Evolutionary conservation across 2,329 filamentous ascomycete species (phyloP).

Genomic region (Cryphonectria parasitica): DNA sequence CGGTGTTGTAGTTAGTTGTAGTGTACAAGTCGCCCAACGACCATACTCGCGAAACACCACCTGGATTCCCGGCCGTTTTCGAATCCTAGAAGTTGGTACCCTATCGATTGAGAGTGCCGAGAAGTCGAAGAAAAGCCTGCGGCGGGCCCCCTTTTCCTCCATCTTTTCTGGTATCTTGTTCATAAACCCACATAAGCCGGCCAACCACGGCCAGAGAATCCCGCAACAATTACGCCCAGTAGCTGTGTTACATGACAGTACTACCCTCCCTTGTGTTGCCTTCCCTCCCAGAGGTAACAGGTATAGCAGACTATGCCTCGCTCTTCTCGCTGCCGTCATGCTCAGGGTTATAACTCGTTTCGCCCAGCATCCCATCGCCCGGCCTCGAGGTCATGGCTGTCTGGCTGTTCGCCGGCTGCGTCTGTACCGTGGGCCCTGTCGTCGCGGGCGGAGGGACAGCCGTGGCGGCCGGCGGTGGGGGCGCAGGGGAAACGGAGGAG

Average conservation of each 20-base stretch:
- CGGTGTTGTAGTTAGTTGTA: constrained; percentile 6
- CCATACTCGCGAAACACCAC: not conserved
- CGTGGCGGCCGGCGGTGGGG: constrained; percentile 49
- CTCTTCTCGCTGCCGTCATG: constrained; percentile 47
- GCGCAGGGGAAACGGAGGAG: constrained; percentile 35
- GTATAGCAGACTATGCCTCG: constrained; percentile 14
- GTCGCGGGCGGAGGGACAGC: constrained; percentile 44
- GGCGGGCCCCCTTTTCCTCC: not conserved
- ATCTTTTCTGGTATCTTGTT: constrained; percentile 1
- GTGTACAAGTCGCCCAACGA: constrained; percentile 1
- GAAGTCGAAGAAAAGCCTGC: not conserved
- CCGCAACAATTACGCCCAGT: not conserved
- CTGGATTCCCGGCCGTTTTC: not conserved
- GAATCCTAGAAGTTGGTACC: not conserved
- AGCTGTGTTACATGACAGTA: not conserved
- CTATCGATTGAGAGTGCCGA: not conserved
- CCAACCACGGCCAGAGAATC: not conserved
- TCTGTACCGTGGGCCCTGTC: constrained; percentile 60
- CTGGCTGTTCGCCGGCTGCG: constrained; percentile 59
- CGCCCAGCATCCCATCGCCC: constrained; percentile 61
- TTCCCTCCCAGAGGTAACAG: not conserved
- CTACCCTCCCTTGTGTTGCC: not conserved
- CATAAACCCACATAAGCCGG: constrained; percentile 5
- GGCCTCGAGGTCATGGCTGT: constrained; percentile 61
- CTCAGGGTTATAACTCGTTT: constrained; percentile 72